Base-by-base conservation (phyloP, 2,329 filamentous ascomycete genomes). In the Ophiostoma sp. region DNA sequence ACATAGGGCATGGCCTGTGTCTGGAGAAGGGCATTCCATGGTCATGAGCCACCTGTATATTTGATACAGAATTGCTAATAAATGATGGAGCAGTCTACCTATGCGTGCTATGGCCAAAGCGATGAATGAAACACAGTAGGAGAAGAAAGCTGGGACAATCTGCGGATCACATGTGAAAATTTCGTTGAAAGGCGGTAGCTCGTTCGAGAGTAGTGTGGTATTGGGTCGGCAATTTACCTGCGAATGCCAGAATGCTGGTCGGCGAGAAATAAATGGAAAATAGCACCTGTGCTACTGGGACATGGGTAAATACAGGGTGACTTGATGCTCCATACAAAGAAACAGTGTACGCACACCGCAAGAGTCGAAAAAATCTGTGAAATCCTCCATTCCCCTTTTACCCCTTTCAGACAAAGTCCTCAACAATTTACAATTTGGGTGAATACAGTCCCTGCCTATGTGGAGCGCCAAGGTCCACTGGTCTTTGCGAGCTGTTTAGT, bases 371-470 rank as follows among this genome's bases (percentile, higher is more conserved):
- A 60, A 63, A 38, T 63, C 12, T 63, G 7, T 45, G 40, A 36
- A n/a, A 63, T 63, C 60, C 41, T 14, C 58, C 41, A 64, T 18
- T 64, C 40, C 62, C 41, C 41, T 36, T 64, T 64, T 44, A n/a
- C 63, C 63, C 63, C 41, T 64, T 64, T 63, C 60, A 36, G 63
- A 36, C n/a, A 64, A 38, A 64, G 63, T 64, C 41, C 63, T 64
- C 63, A 64, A 64, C 63, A 64, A 64, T 45, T 45, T 47, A 44
- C 41, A 64, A 45, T 64, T 42, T 45, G 60, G 40, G 60, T 63
- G 60, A 42, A 63, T 63, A n/a, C 41, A 64, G 42, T 64, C 63
- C 63, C 63, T 45, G 63, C 42, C 42, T n/a, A 44, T 36, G 63
- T 64, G 63, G 63, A 64, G 41, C 62, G 63, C 63, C 63, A 64